Evolutionary conservation across 2,329 filamentous ascomycete genomes (phyloP), one percentile per base, ranked within the genome.

Genomic region (Sporothrix protearum): DNA sequence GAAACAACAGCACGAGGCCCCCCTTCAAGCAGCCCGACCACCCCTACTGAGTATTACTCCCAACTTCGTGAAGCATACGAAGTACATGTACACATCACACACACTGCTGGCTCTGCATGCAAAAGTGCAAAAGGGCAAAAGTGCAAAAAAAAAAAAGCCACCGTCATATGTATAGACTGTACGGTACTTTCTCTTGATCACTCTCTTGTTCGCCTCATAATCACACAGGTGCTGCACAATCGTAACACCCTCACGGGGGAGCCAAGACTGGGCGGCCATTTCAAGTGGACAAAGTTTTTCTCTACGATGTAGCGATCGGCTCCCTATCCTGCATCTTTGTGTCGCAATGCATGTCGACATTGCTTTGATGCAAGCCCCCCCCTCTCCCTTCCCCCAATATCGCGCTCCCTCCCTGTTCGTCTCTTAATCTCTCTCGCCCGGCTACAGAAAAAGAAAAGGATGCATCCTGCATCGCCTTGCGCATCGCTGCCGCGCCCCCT

Each of bases 401-500:
- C n/a, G n/a, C n/a, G 2, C 59, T 36, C 45, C n/a, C 10, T 19
- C 3, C 22, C n/a, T 9, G 49, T 8, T 51, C n/a, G 22, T 8
- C 16, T n/a, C 47, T 22, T 16, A 10, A 49, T 25, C n/a, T 51
- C 12, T 51, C 42, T 33, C 42, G 16, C 22, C 45, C 28, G 25
- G 25, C 45, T 8, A 22, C 42, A 49, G 19, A 8, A 19, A 4
- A 66, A 66, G 16, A 19, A 4, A 66, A 66, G 63, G 63, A 33
- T 66, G 25, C 25, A 49, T 30, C 45, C 25, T 42, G 14, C 42
- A 49, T 49, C 64, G 33, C 63, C 49, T 47, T 49, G 25, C 14
- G 14, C 25, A 22, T 49, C 45, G 28, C n/a, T 51, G 47, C 47
- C 39, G 66, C 49, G 45, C 74, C 30, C 25, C 36, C 36, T 61